These are phyloP conservation scores for Solanum habrochaites DNA, from an alignment of 257 asterid species.

Conservation along the genomic window DNA sequence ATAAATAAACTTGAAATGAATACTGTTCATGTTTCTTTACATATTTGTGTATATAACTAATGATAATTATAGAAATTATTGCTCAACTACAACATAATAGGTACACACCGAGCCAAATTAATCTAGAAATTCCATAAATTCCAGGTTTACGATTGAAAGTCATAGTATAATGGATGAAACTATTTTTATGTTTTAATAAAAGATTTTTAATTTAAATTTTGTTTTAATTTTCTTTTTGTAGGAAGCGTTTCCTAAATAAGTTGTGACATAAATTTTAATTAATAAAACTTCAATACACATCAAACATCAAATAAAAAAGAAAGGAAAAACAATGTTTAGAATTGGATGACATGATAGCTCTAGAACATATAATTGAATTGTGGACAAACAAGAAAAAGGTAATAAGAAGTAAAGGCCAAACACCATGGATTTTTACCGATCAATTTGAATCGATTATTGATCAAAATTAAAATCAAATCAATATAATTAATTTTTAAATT, in stretches of 20 bases:
- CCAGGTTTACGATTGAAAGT: not conserved
- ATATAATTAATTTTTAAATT: too few relatives aligned
- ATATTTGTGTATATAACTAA: not conserved
- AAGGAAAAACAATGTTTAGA: not conserved
- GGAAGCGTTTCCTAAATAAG: too few relatives aligned
- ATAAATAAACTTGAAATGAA: not conserved
- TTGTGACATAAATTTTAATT: not conserved
- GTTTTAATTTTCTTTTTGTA: too few relatives aligned
- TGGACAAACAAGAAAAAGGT: not conserved
- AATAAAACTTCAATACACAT: not conserved
- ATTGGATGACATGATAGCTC: not conserved
- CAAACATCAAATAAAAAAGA: not conserved
- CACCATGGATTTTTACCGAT: not conserved
- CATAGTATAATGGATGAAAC: too few relatives aligned
- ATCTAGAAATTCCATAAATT: not conserved
- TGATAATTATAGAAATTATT: not conserved
- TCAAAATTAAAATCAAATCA: too few relatives aligned
- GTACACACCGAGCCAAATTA: not conserved
- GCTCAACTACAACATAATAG: not conserved
- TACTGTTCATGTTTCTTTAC: not conserved
- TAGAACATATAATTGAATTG: not conserved
- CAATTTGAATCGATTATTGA: too few relatives aligned
- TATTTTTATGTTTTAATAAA: too few relatives aligned
- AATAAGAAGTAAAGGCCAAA: not conserved
- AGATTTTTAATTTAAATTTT: too few relatives aligned